phyloP scores from a whole-genome alignment of 2,329 filamentous ascomycete species.

The Trichoderma sp. region DNA sequence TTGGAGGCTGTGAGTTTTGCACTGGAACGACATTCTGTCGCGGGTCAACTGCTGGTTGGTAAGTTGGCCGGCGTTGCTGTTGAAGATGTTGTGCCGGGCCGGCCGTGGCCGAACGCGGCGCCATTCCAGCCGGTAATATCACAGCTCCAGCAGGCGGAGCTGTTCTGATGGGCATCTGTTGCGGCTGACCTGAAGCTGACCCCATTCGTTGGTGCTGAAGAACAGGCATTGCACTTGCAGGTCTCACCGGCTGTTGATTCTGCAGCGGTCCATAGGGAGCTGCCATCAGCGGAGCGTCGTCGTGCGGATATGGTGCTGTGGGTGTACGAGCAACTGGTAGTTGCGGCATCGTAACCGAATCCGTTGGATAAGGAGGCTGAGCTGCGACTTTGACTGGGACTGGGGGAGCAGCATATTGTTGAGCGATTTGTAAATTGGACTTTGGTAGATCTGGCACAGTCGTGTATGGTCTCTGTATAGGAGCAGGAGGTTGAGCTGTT shows the following conservation, averaged over 20 bases:
- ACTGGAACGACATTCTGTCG: neutral
- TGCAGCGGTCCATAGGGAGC: neutral
- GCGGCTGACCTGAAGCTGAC: neutral
- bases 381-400: neutral
- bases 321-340: neutral
- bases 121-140: conserved; percentile 4
- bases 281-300: conserved; percentile 4
- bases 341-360: neutral
- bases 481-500: neutral
- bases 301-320: conserved; percentile 13
- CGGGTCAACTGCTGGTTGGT: neutral
- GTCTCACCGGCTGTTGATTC: conserved; percentile 14
- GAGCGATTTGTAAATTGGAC: neutral
- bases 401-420: neutral
- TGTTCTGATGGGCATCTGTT: conserved; percentile 2
- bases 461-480: conserved; percentile 4
- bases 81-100: conserved; percentile 2
- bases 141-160: neutral
- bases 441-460: neutral
- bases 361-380: conserved; percentile 2
- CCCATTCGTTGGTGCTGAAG: neutral
- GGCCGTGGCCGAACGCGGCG: conserved; percentile 1
- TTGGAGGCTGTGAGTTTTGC: neutral
- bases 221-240: conserved; percentile 19
- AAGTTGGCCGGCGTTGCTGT: conserved; percentile 7